Conservation (phyloP, 306 rosid genomes). For the Alnus rubra region DNA sequence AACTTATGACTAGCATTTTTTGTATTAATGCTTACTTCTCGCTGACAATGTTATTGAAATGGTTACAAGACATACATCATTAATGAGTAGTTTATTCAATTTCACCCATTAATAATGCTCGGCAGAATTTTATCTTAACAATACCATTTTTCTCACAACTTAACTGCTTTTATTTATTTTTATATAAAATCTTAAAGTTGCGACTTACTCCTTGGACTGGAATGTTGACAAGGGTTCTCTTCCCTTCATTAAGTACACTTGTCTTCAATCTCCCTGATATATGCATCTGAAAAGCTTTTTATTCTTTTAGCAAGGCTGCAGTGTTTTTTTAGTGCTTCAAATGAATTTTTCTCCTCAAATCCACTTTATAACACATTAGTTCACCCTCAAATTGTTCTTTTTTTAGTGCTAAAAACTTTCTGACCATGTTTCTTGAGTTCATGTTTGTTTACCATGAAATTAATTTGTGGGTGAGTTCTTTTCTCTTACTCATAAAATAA, state of each 20-base stretch:
- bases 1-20: neutral
- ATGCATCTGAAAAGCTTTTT: neutral
- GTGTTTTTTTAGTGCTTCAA: neutral
- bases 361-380: neutral
- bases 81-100: neutral
- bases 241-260: neutral
- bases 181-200: neutral
- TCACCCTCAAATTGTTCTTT: neutral
- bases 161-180: neutral
- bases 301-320: neutral
- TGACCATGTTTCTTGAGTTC: neutral
- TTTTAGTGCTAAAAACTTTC: neutral
- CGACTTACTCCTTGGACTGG: neutral
- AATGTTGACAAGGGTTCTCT: neutral
- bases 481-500: too few species aligned
- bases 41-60: neutral
- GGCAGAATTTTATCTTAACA: slow-evolving; percentile 9
- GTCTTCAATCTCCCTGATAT: neutral
- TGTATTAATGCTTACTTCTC: neutral
- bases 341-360: neutral
- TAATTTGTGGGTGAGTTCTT: neutral
- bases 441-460: neutral
- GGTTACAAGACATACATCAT: neutral
- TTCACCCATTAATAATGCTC: slow-evolving; percentile 11
- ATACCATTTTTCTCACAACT: neutral